phyloP scores from a whole-genome alignment of 352 stramenopile species.

The Pythium oligandrum region DNA sequence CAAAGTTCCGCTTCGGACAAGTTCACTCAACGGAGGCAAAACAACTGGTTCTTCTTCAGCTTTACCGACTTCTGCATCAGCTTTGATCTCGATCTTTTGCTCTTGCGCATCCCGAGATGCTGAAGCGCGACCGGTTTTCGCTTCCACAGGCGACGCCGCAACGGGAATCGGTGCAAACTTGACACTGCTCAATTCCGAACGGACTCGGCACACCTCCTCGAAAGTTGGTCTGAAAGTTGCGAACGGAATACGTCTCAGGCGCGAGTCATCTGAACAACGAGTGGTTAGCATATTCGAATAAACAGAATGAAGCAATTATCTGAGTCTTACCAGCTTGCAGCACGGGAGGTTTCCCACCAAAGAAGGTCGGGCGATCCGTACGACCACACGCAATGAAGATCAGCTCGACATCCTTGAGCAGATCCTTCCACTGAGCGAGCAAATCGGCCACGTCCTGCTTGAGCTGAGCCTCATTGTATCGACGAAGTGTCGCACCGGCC shows the following conservation, averaged over 20 bases:
- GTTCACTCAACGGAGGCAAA: conserved; percentile 9
- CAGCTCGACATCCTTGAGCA: conserved; percentile 42
- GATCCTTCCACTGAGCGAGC: conserved; percentile 76
- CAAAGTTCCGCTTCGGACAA: conserved; percentile 19
- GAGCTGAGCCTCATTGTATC: conserved; percentile 89
- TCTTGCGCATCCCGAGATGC: too few relatives aligned
- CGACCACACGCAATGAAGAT: conserved; percentile 75
- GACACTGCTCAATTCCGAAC: conserved; percentile 62
- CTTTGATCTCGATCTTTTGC: conserved; percentile 5
- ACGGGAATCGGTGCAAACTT: conserved; percentile 50
- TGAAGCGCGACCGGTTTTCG: too few relatives aligned
- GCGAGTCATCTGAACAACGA: conserved; percentile 34
- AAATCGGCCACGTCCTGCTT: conserved; percentile 86
- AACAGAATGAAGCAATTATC: conserved; percentile 5
- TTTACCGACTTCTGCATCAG: conserved; percentile 1
- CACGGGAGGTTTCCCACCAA: conserved; percentile 63
- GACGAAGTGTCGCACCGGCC: conserved; percentile 87
- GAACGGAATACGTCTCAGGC: conserved; percentile 78
- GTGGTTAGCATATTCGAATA: neutral
- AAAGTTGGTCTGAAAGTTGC: conserved; percentile 83
- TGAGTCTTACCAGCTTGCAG: conserved; percentile 30
- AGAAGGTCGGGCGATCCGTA: conserved; percentile 74
- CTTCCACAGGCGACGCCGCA: conserved; percentile 4
- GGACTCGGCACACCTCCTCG: conserved; percentile 77
- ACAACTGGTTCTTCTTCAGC: neutral